Evolutionary conservation across 2,329 filamentous ascomycete genomes (phyloP).

Genomic region (Capronia coronata): DNA sequence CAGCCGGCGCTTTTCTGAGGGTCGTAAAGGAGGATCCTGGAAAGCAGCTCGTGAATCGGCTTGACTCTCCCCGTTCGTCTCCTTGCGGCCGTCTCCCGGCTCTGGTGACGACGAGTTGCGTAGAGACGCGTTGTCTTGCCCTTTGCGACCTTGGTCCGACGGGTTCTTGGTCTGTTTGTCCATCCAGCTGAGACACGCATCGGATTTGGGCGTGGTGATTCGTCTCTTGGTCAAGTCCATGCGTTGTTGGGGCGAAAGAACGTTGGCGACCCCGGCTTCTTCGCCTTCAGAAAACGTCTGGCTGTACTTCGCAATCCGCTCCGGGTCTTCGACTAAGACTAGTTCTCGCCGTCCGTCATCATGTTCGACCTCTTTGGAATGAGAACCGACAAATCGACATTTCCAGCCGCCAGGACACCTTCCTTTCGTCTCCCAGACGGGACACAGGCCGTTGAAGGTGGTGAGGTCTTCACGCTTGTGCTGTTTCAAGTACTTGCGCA

Average conservation of each 20-base stretch:
- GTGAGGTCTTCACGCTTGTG: slow-evolving; percentile 74
- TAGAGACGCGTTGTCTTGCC: slow-evolving; percentile 27
- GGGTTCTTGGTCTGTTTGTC: slow-evolving; percentile 51
- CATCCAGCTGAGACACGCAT: slow-evolving; percentile 71
- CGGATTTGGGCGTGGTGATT: slow-evolving; percentile 63
- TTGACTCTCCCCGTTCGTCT: slow-evolving; percentile 41
- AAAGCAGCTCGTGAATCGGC: slow-evolving; percentile 73
- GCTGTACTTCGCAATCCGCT: slow-evolving; percentile 24
- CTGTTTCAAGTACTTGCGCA: slow-evolving; percentile 76
- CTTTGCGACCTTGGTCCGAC: slow-evolving; percentile 33
- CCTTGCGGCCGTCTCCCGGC: slow-evolving; percentile 35
- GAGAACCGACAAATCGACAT: slow-evolving; percentile 81
- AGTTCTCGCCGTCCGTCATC: slow-evolving; percentile 80
- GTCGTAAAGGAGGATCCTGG: slow-evolving; percentile 76
- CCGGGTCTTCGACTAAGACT: slow-evolving; percentile 55
- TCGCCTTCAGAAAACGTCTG: slow-evolving; percentile 28
- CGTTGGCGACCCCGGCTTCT: slow-evolving; percentile 65
- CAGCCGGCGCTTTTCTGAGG: slow-evolving; percentile 86
- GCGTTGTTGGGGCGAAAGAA: slow-evolving; percentile 64
- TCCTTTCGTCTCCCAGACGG: slow-evolving; percentile 69
- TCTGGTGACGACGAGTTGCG: slow-evolving; percentile 29
- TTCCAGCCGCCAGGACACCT: slow-evolving; percentile 84
- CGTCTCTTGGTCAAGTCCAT: slow-evolving; percentile 68
- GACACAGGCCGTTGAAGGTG: slow-evolving; percentile 71
- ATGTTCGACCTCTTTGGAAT: slow-evolving; percentile 71